These are phyloP conservation scores for Metarhizium anisopliae DNA, from an alignment of 2,329 filamentous ascomycete genomes.

Conservation along the genomic window DNA sequence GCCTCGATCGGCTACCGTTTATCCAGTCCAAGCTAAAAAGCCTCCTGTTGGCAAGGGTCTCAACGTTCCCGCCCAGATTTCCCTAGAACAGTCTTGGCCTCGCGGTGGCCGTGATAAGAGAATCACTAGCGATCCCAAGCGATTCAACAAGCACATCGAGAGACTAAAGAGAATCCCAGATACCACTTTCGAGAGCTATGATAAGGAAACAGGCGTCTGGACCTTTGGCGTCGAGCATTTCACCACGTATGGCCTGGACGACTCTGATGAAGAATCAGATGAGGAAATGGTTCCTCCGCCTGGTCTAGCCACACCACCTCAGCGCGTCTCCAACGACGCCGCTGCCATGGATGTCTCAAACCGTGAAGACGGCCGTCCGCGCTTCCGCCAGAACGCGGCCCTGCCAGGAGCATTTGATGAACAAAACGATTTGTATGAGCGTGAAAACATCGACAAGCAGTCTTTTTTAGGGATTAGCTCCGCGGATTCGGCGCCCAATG, in stretches of 20 bases:
- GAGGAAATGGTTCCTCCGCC: slow-evolving; percentile 25
- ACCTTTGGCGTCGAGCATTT: slow-evolving; percentile 92
- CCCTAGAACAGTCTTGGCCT: slow-evolving; percentile 90
- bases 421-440: slow-evolving; percentile 43
- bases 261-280: slow-evolving; percentile 63
- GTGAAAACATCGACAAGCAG: slow-evolving; percentile 47
- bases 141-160: slow-evolving; percentile 72
- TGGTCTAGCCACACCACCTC: neutral
- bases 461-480: slow-evolving; percentile 94
- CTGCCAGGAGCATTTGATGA: slow-evolving; percentile 78
- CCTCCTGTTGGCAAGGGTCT: slow-evolving; percentile 78
- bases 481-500: slow-evolving; percentile 66
- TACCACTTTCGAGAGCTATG: slow-evolving; percentile 76
- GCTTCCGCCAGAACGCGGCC: slow-evolving; percentile 40
- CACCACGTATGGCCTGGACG: slow-evolving; percentile 86
- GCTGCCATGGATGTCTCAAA: slow-evolving; percentile 13
- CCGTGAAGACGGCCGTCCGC: slow-evolving; percentile 48
- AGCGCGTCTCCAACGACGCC: slow-evolving; percentile 16
- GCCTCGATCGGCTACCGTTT: slow-evolving; percentile 78
- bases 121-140: slow-evolving; percentile 45
- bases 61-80: slow-evolving; percentile 82
- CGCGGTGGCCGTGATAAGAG: slow-evolving; percentile 52
- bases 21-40: slow-evolving; percentile 67
- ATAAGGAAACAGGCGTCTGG: slow-evolving; percentile 76
- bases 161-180: slow-evolving; percentile 70